phyloP scores from a whole-genome alignment of 345 rosid genomes.

The Geranium rotundifolium region DNA sequence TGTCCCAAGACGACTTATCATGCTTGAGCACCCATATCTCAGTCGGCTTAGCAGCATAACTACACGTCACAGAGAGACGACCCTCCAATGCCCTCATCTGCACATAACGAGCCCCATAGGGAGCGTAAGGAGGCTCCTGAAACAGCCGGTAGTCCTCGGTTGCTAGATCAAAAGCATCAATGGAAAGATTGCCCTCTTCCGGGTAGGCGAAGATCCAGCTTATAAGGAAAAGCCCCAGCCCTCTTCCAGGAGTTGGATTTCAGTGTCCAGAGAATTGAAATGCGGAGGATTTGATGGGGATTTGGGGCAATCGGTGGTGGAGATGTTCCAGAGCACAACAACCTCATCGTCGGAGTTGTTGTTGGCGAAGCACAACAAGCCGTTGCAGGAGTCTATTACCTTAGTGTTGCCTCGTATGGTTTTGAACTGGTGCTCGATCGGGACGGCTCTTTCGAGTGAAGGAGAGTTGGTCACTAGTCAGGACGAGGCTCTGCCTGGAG shows the following conservation, averaged over 20 bases:
- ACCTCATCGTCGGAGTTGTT: background rate
- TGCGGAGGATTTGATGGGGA: background rate
- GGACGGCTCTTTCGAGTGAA: background rate
- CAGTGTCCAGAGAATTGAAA: background rate
- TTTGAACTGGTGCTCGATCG: background rate
- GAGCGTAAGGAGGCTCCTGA: too few relatives aligned
- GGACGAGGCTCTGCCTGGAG: background rate
- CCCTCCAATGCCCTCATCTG: slow-evolving; percentile 4
- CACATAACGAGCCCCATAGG: too few relatives aligned
- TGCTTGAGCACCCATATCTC: slow-evolving; percentile 7
- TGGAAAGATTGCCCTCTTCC: too few relatives aligned
- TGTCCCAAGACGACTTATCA: too few relatives aligned
- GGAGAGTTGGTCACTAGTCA: background rate
- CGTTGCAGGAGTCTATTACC: background rate
- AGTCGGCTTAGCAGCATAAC: background rate
- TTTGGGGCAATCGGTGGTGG: background rate
- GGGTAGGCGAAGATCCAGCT: too few relatives aligned
- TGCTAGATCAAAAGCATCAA: slow-evolving; percentile 14
- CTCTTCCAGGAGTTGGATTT: slow-evolving; percentile 1
- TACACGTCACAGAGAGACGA: slow-evolving; percentile 6
- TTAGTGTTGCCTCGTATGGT: background rate
- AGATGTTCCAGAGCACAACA: background rate
- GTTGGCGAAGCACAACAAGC: background rate
- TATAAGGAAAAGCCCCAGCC: slow-evolving; percentile 1
- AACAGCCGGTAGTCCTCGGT: slow-evolving; percentile 3